These are phyloP conservation scores for Biancaea sappan DNA, from an alignment of 306 rosid species.

Conservation along the genomic window DNA sequence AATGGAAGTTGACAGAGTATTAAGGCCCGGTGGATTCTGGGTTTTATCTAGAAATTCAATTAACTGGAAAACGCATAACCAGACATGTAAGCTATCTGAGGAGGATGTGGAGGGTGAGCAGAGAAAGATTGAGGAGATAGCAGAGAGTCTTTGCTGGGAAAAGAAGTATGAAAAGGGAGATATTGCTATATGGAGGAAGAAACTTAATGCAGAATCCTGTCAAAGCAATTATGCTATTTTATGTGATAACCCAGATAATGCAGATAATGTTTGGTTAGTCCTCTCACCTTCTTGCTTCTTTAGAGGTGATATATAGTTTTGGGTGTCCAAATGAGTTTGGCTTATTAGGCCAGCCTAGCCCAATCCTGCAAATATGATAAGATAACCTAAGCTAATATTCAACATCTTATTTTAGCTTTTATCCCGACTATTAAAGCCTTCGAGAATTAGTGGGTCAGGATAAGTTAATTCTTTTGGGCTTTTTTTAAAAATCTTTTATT, in stretches of 20 bases:
- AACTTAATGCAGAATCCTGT: constrained; percentile 65
- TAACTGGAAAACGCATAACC: constrained; percentile 87
- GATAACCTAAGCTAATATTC: too few relatives aligned
- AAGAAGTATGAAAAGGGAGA: constrained; percentile 96
- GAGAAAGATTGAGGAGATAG: constrained; percentile 70
- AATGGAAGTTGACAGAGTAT: constrained; percentile 93
- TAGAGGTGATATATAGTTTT: too few relatives aligned
- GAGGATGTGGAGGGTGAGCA: constrained; percentile 85
- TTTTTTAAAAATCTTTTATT: too few relatives aligned
- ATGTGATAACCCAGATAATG: constrained; percentile 51
- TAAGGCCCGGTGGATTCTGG: constrained; percentile 98
- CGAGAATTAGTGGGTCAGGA: too few relatives aligned
- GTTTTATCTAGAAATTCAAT: constrained; percentile 94
- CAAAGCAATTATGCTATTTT: constrained; percentile 45
- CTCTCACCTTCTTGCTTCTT: not conserved
- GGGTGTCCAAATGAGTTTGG: too few relatives aligned
- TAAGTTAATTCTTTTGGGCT: too few relatives aligned
- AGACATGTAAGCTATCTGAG: constrained; percentile 78
- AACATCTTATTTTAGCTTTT: too few relatives aligned
- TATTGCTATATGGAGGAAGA: constrained; percentile 89
- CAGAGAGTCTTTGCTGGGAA: constrained; percentile 94
- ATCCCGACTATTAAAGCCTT: too few relatives aligned
- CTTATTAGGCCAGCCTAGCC: too few relatives aligned
- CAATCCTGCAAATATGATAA: too few relatives aligned
- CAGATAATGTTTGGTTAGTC: constrained; percentile 90